Evolutionary conservation across 805 yeast genomes (phyloP).

Genomic region (Starmerella potacharoeniae): DNA sequence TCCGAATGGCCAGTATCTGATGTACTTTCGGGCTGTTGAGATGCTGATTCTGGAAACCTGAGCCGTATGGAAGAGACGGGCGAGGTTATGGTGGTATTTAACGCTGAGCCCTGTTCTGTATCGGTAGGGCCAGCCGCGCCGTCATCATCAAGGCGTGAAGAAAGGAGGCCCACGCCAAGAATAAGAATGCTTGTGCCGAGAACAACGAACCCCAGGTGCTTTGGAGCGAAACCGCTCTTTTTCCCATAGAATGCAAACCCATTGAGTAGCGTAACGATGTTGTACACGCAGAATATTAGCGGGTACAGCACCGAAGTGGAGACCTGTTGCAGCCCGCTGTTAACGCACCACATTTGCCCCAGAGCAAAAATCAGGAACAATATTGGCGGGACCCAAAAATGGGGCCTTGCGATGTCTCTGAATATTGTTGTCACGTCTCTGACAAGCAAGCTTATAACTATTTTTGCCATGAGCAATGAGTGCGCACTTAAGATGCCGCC

Average conservation of each 20-base stretch:
- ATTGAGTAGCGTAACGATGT: slow-evolving; percentile 55
- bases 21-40: neutral
- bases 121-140: neutral
- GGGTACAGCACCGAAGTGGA: slow-evolving; percentile 77
- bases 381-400: slow-evolving; percentile 41
- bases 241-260: slow-evolving; percentile 51
- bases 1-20: neutral
- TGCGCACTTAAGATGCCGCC: slow-evolving; percentile 78
- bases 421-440: slow-evolving; percentile 30
- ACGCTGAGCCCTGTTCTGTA: neutral
- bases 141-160: slow-evolving; percentile 36
- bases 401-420: slow-evolving; percentile 33
- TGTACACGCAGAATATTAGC: slow-evolving; percentile 72
- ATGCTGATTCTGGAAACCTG: neutral
- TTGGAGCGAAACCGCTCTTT: slow-evolving; percentile 30
- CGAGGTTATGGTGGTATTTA: neutral
- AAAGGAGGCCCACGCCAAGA: slow-evolving; percentile 54
- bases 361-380: slow-evolving; percentile 43
- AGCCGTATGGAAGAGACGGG: neutral
- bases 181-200: slow-evolving; percentile 37
- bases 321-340: slow-evolving; percentile 56
- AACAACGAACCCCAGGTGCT: slow-evolving; percentile 36
- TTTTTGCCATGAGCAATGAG: slow-evolving; percentile 74
- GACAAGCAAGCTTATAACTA: slow-evolving; percentile 58
- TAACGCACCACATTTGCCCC: slow-evolving; percentile 59